These are phyloP conservation scores for Adansonia madagascariensis DNA, from an alignment of 441 rosid genomes.

Conservation along the genomic window DNA sequence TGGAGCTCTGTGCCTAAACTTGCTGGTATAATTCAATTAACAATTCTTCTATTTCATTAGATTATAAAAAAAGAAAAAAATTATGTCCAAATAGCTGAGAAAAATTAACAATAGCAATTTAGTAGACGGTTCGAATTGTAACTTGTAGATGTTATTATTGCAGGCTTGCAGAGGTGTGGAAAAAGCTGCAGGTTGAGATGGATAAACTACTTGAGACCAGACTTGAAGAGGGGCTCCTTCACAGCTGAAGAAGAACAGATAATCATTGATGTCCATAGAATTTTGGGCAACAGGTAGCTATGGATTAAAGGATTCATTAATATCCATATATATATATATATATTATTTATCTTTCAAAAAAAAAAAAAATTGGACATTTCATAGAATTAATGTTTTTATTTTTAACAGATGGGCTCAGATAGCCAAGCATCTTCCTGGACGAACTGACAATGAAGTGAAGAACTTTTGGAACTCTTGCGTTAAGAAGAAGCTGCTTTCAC, in stretches of 20 bases:
- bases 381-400: neutral
- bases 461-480: conserved; percentile 79
- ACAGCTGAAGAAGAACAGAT: conserved; percentile 62
- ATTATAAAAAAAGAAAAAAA: neutral
- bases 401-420: conserved; percentile 70
- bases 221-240: conserved; percentile 63
- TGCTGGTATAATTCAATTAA: conserved; percentile 44
- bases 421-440: conserved; percentile 74
- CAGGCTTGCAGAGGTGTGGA: conserved; percentile 77
- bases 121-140: too few species aligned
- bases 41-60: neutral
- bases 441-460: conserved; percentile 78
- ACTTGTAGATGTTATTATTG: conserved; percentile 5
- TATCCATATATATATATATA: too few species aligned
- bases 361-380: neutral
- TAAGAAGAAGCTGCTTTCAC: conserved; percentile 65
- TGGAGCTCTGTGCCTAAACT: conserved; percentile 81
- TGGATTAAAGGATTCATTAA: neutral
- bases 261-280: conserved; percentile 70
- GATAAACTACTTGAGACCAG: conserved; percentile 75
- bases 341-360: too few species aligned
- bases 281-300: conserved; percentile 64
- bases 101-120: too few species aligned
- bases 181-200: conserved; percentile 79
- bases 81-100: neutral